These are phyloP conservation scores for Chlorella sorokiniana DNA, from an alignment of 139 green algal genomes.

Conservation along the genomic window DNA sequence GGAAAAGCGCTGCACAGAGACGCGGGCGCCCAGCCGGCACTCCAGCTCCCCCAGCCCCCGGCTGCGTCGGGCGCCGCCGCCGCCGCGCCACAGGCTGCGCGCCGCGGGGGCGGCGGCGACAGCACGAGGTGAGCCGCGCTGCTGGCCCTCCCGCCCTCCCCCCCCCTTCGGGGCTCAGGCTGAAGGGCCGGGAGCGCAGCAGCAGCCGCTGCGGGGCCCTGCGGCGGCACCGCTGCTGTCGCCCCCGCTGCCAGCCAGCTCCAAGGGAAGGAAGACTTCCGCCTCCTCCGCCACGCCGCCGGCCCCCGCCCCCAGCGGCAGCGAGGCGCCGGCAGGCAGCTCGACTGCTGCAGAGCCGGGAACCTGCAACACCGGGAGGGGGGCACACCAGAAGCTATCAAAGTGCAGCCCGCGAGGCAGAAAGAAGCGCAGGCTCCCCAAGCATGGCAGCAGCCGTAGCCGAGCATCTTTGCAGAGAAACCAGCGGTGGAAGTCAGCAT, in stretches of 20 bases:
- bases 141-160: not conserved
- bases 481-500: not conserved
- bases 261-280: not conserved
- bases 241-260: not conserved
- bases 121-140: constrained; percentile 25
- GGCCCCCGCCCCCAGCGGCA: constrained; percentile 13
- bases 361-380: not conserved
- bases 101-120: not conserved
- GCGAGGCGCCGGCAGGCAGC: not conserved
- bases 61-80: not conserved
- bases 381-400: not conserved
- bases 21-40: constrained; percentile 12
- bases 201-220: not conserved
- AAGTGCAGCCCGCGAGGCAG: not conserved
- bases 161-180: not conserved
- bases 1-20: constrained; percentile 8
- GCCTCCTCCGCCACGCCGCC: constrained; percentile 1
- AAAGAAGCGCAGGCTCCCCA: not conserved
- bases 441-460: not conserved
- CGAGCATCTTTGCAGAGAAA: too few relatives aligned
- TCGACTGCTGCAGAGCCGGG: constrained; percentile 1
- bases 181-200: constrained; percentile 23
- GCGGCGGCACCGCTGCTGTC: not conserved
- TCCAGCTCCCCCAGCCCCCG: constrained; percentile 3
- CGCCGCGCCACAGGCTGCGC: constrained; percentile 19